phyloP scores from a whole-genome alignment of 352 stramenopile species.

The Phytophthora hibernalis region DNA sequence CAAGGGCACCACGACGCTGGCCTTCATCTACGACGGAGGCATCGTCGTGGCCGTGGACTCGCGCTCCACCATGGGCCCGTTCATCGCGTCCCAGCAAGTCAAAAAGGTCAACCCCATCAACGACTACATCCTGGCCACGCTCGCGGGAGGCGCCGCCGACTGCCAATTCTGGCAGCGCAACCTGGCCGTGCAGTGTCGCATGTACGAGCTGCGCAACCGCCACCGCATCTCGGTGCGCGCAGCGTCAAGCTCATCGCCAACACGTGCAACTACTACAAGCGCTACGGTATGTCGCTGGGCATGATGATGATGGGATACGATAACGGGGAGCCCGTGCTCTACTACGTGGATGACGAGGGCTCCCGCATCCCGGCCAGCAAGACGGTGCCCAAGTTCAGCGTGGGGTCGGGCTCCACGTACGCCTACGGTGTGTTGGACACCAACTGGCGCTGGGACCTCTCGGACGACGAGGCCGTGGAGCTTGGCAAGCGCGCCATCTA shows the following conservation, averaged over 20 bases:
- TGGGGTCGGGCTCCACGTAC: conserved; percentile 99
- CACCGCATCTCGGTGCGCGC: conserved; percentile 99
- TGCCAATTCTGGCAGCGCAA: conserved; percentile 99
- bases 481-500: conserved; percentile 99
- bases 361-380: conserved; percentile 97
- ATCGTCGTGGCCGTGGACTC: conserved; percentile 99
- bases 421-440: conserved; percentile 99
- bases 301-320: conserved; percentile 99
- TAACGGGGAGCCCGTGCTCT: conserved; percentile 97
- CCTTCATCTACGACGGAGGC: conserved; percentile 99
- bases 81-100: conserved; percentile 98
- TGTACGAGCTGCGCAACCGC: conserved; percentile 99
- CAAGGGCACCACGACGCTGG: conserved; percentile 99
- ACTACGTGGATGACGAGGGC: conserved; percentile 99
- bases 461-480: conserved; percentile 99
- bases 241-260: conserved; percentile 99
- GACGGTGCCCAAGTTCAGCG: conserved; percentile 97
- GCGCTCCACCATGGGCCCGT: conserved; percentile 98
- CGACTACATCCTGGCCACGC: conserved; percentile 99
- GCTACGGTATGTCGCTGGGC: conserved; percentile 95
- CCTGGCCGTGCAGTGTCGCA: conserved; percentile 94
- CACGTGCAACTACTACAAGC: conserved; percentile 97
- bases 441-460: conserved; percentile 96
- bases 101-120: conserved; percentile 99
- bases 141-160: conserved; percentile 98